Evolutionary conservation across 768 basidiomycete genomes (phyloP).

Genomic region (Suillus bovinus): DNA sequence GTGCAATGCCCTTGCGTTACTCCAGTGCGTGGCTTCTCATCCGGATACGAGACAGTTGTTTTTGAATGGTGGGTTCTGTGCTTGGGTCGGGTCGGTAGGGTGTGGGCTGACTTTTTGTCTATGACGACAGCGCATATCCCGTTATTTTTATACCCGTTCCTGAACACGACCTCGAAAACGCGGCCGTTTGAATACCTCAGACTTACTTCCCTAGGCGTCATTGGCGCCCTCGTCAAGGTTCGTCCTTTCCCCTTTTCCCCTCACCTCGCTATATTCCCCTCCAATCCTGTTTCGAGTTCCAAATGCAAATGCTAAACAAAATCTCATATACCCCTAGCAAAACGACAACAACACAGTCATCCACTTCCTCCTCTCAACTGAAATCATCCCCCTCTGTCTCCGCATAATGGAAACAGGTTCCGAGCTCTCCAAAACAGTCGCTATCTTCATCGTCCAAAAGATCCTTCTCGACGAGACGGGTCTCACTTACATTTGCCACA

Average conservation of each 20-base stretch:
- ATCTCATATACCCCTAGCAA: slow-evolving; percentile 59
- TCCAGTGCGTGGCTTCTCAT: slow-evolving; percentile 98
- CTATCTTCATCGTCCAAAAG: slow-evolving; percentile 99
- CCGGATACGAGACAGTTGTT: slow-evolving; percentile 95
- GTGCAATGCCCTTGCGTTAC: slow-evolving; percentile 95
- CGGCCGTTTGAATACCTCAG: slow-evolving; percentile 99
- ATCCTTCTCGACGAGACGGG: slow-evolving; percentile 97
- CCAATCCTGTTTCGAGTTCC: background rate
- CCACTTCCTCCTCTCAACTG: slow-evolving; percentile 97
- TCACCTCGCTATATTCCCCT: background rate
- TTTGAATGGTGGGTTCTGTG: slow-evolving; percentile 68
- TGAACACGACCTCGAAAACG: slow-evolving; percentile 98
- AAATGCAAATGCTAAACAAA: background rate
- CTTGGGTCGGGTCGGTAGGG: background rate
- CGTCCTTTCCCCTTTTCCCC: slow-evolving; percentile 13
- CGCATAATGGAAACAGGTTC: slow-evolving; percentile 99
- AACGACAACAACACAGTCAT: slow-evolving; percentile 99
- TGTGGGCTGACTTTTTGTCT: slow-evolving; percentile 4
- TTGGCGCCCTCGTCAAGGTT: slow-evolving; percentile 98
- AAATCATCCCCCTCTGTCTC: slow-evolving; percentile 98
- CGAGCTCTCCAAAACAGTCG: slow-evolving; percentile 97
- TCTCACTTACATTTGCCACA: slow-evolving; percentile 98
- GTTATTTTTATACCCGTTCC: slow-evolving; percentile 92
- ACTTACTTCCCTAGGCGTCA: slow-evolving; percentile 98
- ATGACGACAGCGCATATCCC: slow-evolving; percentile 87